phyloP scores from a whole-genome alignment of 2,329 filamentous ascomycete species.

The Lasiodiplodia hormozganensis region DNA sequence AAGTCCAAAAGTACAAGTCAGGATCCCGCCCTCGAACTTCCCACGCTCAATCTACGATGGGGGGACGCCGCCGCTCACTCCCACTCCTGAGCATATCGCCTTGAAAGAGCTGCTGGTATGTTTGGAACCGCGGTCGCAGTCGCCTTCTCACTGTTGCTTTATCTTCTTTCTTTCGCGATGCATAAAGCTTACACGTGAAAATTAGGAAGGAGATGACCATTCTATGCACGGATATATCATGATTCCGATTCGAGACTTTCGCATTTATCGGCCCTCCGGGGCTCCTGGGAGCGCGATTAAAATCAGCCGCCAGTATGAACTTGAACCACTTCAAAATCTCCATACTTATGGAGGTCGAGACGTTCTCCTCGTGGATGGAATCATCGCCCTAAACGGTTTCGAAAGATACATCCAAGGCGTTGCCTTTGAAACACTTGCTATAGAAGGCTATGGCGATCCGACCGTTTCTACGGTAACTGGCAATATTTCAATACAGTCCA shows the following conservation, averaged over 20 bases:
- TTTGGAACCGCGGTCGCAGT: background rate
- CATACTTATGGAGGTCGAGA: slow-evolving; percentile 30
- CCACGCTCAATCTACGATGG: slow-evolving; percentile 9
- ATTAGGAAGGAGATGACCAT: background rate
- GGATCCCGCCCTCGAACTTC: background rate
- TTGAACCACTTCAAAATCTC: slow-evolving; percentile 36
- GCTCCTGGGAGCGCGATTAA: background rate
- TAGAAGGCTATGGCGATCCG: slow-evolving; percentile 69
- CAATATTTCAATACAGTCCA: slow-evolving; percentile 69
- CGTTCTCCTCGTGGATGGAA: slow-evolving; percentile 38
- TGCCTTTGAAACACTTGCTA: slow-evolving; percentile 64
- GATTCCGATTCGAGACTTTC: slow-evolving; percentile 4
- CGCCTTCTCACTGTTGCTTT: background rate
- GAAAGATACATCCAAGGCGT: slow-evolving; percentile 62
- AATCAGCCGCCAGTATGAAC: slow-evolving; percentile 26
- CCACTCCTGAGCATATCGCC: background rate
- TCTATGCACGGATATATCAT: background rate
- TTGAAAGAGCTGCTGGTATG: background rate
- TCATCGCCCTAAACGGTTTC: slow-evolving; percentile 53
- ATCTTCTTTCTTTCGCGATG: background rate
- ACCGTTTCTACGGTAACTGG: slow-evolving; percentile 55
- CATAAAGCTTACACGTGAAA: background rate
- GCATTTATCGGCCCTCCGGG: slow-evolving; percentile 1
- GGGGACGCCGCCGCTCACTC: background rate
- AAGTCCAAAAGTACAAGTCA: background rate